phyloP scores from a whole-genome alignment of 202 grass and related monocot species.

The Bolboschoenoplectus hybrid region DNA sequence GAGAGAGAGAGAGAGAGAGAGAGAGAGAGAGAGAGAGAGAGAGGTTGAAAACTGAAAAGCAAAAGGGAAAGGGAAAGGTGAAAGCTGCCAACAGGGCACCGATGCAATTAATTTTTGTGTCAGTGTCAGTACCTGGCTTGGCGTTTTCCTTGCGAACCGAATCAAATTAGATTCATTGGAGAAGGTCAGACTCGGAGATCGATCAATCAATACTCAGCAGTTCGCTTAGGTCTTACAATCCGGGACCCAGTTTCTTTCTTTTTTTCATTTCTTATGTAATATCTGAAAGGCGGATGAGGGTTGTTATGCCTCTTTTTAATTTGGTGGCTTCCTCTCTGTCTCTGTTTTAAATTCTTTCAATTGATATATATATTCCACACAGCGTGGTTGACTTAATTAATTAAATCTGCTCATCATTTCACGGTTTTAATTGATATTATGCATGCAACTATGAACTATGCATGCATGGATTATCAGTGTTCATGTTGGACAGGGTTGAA shows the following conservation, averaged over 20 bases:
- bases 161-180: neutral
- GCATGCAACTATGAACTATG: no score
- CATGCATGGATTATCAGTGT: no score
- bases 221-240: neutral
- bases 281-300: no score
- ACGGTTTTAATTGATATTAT: no score
- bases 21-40: neutral
- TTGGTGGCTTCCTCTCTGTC: neutral
- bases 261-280: neutral
- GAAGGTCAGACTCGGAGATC: neutral
- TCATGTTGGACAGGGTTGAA: no score
- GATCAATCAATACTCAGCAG: neutral
- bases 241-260: neutral
- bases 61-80: neutral
- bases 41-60: neutral
- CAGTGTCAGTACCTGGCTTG: slow-evolving; percentile 28
- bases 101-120: neutral
- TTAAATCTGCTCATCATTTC: no score
- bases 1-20: neutral
- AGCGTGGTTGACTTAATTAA: no score
- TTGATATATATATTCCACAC: no score
- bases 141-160: slow-evolving; percentile 16
- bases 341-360: no score
- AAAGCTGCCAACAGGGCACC: slow-evolving; percentile 1
- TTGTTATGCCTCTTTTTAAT: neutral